These are phyloP conservation scores for Somion occarium DNA, from an alignment of 1,284 basidiomycete genomes.

Conservation along the genomic window DNA sequence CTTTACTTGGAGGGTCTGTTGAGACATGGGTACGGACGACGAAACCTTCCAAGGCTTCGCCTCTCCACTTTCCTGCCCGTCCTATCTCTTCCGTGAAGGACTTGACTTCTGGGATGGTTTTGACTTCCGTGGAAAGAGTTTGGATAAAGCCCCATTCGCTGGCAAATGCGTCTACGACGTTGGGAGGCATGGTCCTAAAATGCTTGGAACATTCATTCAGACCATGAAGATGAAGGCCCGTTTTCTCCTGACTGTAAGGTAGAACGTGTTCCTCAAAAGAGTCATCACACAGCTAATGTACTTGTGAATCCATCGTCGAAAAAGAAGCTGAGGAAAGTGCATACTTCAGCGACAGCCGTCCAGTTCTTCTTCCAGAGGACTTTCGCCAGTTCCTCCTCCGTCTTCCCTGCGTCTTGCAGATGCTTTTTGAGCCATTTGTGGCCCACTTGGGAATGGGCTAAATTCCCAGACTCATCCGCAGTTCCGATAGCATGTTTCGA, in stretches of 20 bases:
- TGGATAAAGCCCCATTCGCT: constrained; percentile 89
- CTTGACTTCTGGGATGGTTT: constrained; percentile 67
- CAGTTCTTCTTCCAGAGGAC: constrained; percentile 80
- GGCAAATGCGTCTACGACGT: constrained; percentile 77
- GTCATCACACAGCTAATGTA: constrained; percentile 97
- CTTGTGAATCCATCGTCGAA: neutral
- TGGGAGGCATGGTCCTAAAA: constrained; percentile 74
- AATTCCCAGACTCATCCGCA: constrained; percentile 21
- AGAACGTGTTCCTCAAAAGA: constrained; percentile 98
- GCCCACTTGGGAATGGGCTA: constrained; percentile 76
- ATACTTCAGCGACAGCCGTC: constrained; percentile 89
- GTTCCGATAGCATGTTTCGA: constrained; percentile 89
- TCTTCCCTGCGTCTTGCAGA: constrained; percentile 59
- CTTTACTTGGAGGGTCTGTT: constrained; percentile 29
- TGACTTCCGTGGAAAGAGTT: constrained; percentile 60
- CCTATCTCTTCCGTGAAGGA: constrained; percentile 70
- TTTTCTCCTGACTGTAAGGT: constrained; percentile 73
- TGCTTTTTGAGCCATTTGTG: constrained; percentile 82
- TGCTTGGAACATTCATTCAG: constrained; percentile 72
- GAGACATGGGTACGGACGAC: constrained; percentile 82
- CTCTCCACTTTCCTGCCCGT: constrained; percentile 74
- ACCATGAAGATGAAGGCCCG: constrained; percentile 93
- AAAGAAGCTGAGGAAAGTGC: neutral
- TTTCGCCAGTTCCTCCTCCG: constrained; percentile 70
- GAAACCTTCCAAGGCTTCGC: constrained; percentile 91